Conservation (phyloP, 208 protist genomes). For the Leptomonas pyrrhocoris region DNA sequence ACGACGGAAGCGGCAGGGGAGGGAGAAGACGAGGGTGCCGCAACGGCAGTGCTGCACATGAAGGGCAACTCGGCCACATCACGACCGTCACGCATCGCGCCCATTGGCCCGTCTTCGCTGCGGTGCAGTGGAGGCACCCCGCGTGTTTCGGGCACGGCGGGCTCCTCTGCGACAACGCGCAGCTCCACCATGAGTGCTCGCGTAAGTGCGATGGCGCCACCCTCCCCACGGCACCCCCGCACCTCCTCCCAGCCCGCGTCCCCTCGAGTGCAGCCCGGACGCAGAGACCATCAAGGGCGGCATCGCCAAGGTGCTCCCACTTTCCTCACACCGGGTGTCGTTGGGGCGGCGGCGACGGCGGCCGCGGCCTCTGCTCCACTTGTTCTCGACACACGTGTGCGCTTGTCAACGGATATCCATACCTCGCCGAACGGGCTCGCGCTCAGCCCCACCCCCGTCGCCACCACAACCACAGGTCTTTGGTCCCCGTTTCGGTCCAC, state of each 20-base stretch:
- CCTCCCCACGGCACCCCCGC: conserved; percentile 17
- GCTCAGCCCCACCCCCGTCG: background rate
- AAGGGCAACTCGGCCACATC: background rate
- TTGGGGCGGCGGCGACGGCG: background rate
- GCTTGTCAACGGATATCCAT: background rate
- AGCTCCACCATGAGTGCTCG: conserved; percentile 15
- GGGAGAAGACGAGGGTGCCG: background rate
- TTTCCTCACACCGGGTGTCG: no score
- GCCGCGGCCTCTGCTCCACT: background rate
- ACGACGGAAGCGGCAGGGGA: background rate
- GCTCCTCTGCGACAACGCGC: conserved; percentile 4
- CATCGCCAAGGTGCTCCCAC: background rate
- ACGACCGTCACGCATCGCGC: background rate
- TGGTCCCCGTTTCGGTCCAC: conserved; percentile 25
- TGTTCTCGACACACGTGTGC: conserved; percentile 12
- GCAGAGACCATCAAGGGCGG: background rate
- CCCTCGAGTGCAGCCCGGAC: background rate
- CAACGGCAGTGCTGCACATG: background rate
- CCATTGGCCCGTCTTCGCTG: conserved; percentile 12
- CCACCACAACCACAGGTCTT: background rate
- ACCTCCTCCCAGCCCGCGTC: conserved; percentile 1
- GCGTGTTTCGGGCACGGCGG: conserved; percentile 11
- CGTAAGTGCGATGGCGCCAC: conserved; percentile 7
- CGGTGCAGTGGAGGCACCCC: conserved; percentile 34
- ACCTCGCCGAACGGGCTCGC: background rate